Conservation (phyloP, 371 early-diverging fungal genomes). For the Blakeslea trispora region DNA sequence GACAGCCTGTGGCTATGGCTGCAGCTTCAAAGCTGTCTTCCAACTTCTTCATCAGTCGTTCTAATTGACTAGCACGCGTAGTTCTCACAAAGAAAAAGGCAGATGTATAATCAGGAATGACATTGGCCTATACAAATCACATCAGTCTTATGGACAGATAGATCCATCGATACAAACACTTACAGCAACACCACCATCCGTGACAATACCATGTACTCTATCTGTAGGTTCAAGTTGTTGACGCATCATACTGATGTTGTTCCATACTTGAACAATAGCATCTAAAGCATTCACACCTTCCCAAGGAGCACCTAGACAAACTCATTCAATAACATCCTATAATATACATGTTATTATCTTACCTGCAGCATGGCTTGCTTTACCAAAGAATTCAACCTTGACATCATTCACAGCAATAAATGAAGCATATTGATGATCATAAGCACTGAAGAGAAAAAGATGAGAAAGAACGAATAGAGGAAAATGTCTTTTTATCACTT, state of each 20-base stretch:
- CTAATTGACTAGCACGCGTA: constrained; percentile 45
- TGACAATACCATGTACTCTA: constrained; percentile 75
- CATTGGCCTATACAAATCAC: constrained; percentile 29
- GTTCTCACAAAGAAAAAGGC: constrained; percentile 68
- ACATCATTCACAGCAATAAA: constrained; percentile 50
- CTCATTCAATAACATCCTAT: too few species aligned
- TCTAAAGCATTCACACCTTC: constrained; percentile 73
- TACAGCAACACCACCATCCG: constrained; percentile 64
- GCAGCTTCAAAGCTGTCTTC: constrained; percentile 66
- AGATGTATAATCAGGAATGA: constrained; percentile 68
- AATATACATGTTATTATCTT: too few species aligned
- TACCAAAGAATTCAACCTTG: constrained; percentile 67
- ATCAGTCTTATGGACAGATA: not conserved
- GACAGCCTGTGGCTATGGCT: constrained; percentile 74
- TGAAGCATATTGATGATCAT: constrained; percentile 34
- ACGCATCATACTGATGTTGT: constrained; percentile 66
- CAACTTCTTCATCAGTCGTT: constrained; percentile 52
- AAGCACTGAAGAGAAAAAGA: constrained; percentile 12
- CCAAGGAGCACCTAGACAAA: constrained; percentile 29
- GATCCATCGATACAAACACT: constrained; percentile 31
- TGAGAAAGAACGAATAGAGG: not conserved
- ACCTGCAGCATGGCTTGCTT: constrained; percentile 61
- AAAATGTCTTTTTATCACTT: too few species aligned
- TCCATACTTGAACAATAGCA: constrained; percentile 65
- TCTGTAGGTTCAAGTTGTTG: constrained; percentile 71